Evolutionary conservation across 176 grass and related monocot species (phyloP), one percentile per base, ranked within the genome.

Genomic region (Raddia guianensis): DNA sequence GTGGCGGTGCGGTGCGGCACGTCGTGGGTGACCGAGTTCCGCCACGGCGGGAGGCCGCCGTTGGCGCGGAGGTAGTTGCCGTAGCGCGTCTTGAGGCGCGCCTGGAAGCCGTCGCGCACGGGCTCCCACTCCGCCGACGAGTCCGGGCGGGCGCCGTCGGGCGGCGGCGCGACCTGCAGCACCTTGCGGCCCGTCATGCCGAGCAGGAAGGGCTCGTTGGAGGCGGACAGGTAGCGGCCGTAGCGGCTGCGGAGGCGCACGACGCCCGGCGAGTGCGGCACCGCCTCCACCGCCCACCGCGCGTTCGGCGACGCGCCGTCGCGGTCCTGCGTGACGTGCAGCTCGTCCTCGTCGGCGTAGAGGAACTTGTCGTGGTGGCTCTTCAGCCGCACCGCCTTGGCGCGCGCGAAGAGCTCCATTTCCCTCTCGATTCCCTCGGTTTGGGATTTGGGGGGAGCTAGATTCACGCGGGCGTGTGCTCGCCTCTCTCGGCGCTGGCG

Each of bases 351-450:
- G 74, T 93, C 96, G 16, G 96, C 96, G 82, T 67, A 86, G 40
- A 99, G 80, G 84, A 79, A 99, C 86, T 99, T 99, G 84, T 95
- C 93, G 82, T 99, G 92, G 66, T 65, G 75, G 86, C 90, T 93
- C 92, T 85, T 92, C 0, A 99, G 90, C 13, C 96, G 81, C 72
- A 99, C 96, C 82, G 64, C 81, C 83, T 91, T 93, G 10, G 96
- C 96, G 14, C 78, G 61, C 76, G 73, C 49, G 86, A 99, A 93
- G 51, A 93, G 73, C 79, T 99, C 96, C 96, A 99, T 94, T 9
- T 10, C 37, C 7, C 14, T 19, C 54, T 73, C 14, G 75, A 21
- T 63, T 51, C 3, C 45, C 5, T 16, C 16, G 64, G 7, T 4
- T 43, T 2, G 21, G 18, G 27, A 27, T 27, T 27, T 27, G 27